Evolutionary conservation across 768 basidiomycete genomes (phyloP).

Genomic region (Daedalea quercina): DNA sequence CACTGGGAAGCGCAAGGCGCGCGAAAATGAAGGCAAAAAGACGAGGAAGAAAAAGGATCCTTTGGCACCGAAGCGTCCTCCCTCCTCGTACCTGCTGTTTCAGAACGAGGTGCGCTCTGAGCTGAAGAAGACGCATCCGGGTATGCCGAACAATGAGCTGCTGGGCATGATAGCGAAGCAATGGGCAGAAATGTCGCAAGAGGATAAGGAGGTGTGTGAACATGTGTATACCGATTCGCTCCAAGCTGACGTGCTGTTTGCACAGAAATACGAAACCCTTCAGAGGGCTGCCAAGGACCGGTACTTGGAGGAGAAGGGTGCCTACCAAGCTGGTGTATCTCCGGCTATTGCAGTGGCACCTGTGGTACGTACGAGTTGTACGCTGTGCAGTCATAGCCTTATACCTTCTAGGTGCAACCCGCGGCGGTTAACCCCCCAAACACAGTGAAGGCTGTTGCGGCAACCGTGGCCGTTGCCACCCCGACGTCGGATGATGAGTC

Average conservation of each 20-base stretch:
- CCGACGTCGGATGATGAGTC: slow-evolving; percentile 13
- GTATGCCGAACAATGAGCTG: slow-evolving; percentile 64
- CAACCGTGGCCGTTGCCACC: slow-evolving; percentile 4
- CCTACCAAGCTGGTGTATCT: slow-evolving; percentile 53
- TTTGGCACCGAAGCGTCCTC: slow-evolving; percentile 89
- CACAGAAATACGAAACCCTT: slow-evolving; percentile 45
- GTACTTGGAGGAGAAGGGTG: slow-evolving; percentile 57
- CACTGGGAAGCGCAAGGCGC: slow-evolving; percentile 48
- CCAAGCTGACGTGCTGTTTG: slow-evolving; percentile 2
- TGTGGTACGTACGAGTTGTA: slow-evolving; percentile 14
- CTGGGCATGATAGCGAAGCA: slow-evolving; percentile 62
- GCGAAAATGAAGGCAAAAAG: slow-evolving; percentile 14
- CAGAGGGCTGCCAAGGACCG: slow-evolving; percentile 55
- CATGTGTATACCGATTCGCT: neutral
- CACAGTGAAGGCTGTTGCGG: neutral
- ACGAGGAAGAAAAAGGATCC: slow-evolving; percentile 70
- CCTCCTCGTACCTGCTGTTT: slow-evolving; percentile 89
- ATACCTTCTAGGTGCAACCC: neutral
- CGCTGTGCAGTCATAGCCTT: neutral
- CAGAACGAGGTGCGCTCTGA: slow-evolving; percentile 84
- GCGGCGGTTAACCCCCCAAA: neutral
- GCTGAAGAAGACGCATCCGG: slow-evolving; percentile 59
- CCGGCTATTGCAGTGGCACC: slow-evolving; percentile 39
- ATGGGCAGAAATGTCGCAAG: slow-evolving; percentile 64
- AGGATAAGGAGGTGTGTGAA: slow-evolving; percentile 65